phyloP scores from a whole-genome alignment of 78 protist species.

The Cavenderia fasciculata region DNA sequence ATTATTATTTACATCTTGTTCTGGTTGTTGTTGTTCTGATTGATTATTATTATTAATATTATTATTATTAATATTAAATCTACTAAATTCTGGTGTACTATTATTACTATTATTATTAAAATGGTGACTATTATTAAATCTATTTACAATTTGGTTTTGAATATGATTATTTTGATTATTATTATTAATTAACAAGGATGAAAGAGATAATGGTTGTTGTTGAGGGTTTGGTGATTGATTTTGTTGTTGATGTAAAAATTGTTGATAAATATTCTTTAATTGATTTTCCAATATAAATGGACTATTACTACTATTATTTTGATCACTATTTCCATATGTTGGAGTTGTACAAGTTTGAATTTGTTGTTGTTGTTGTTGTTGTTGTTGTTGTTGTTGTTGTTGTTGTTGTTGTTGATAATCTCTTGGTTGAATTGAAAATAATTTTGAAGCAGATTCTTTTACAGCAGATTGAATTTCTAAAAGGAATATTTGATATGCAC shows the following conservation, averaged over 20 bases:
- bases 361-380: conserved; percentile 7
- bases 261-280: background rate
- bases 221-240: background rate
- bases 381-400: background rate
- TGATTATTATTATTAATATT: conserved; percentile 22
- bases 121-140: too few relatives aligned
- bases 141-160: too few relatives aligned
- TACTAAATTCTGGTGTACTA: background rate
- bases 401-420: background rate
- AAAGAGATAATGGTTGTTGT: background rate
- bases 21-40: too few relatives aligned
- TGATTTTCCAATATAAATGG: conserved; percentile 1
- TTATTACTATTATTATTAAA: background rate
- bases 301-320: too few relatives aligned
- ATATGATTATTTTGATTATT: background rate
- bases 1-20: too few relatives aligned
- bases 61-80: conserved; percentile 18
- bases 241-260: background rate
- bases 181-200: background rate
- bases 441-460: conserved; percentile 22
- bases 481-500: conserved; percentile 66
- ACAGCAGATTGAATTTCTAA: conserved; percentile 55
- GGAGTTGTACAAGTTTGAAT: too few relatives aligned
- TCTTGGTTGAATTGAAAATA: background rate
- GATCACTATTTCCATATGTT: too few relatives aligned